Base-by-base conservation (phyloP, 23 red algal genomes). In the Gracilaria vermiculophylla region DNA sequence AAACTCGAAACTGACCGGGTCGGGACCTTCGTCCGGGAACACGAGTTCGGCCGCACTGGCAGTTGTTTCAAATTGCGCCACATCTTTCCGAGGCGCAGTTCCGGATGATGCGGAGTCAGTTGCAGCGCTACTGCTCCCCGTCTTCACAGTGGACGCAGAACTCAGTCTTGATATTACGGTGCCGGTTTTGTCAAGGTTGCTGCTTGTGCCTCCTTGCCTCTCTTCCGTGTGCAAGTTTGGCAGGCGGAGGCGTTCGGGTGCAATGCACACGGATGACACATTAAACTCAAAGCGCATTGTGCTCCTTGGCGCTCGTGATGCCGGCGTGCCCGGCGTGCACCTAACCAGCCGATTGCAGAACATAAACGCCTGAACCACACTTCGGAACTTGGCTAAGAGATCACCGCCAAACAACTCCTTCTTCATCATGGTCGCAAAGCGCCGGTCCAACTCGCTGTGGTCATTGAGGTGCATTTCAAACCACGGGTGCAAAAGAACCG, bases 401-500 rank as follows among this genome's bases (percentile, higher is more conserved):
- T 73, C 67, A 47, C 67, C 17, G 23, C 42, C 20, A 20, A 45
- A 73, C 20, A 79, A 29, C 20, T 60, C 76, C 42, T 58, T 60
- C 31, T 60, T 79, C 76, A 55, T 11, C 3, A 39, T 28, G 1
- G 49, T 57, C 7, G 34, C n/a, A 79, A 49, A 24, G 24, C 34
- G 45, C 36, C 45, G 32, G 76, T 27, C 20, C 49, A 79, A 15
- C 10, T 35, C 49, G 4, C 27, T 17, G 23, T 55, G 49, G 7
- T 79, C 45, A 21, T 27, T 31, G 19, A 57, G 49, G n/a, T 57
- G 76, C 50, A 54, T 79, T 28, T 79, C 76, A 56, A 97, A 94
- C 95, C 95, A 97, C n/a, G 82, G 52, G 78, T 97, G 95, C 45
- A 92, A 45, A 25, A 93, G 80, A 14, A 85, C 89, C 17, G 73